Percentiles rank a stretch among this genome's conserved stretches.
These are phyloP conservation scores for Hymenotorrendiella dingleyae DNA, from an alignment of 2,329 filamentous ascomycete genomes.

Conservation along the genomic window DNA sequence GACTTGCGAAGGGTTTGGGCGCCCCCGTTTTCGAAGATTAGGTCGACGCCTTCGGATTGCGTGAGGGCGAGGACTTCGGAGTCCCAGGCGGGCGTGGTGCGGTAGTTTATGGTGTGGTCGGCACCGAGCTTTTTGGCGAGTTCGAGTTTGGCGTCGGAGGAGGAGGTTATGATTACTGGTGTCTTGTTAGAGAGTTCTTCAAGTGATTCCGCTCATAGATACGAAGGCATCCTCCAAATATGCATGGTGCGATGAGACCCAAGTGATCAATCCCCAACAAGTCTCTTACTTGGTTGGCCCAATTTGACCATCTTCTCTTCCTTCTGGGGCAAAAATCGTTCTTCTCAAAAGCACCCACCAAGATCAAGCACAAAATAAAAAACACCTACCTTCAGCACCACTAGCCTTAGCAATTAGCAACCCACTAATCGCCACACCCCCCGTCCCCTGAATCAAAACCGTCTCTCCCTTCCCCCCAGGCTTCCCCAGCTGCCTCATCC, in stretches of 20 bases:
- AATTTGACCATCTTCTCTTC: no score
- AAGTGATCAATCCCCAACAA: no score
- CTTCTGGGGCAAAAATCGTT: constrained; percentile 22
- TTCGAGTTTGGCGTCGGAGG: constrained; percentile 45
- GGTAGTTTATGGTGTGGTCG: constrained; percentile 49
- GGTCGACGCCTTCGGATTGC: constrained; percentile 41
- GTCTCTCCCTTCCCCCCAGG: constrained; percentile 40
- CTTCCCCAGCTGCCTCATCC: constrained; percentile 48
- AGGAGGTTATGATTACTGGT: constrained; percentile 48
- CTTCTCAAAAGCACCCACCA: background rate
- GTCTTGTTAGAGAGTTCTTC: background rate
- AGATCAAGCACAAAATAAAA: background rate
- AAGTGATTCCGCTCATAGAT: no score
- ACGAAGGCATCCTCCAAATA: no score
- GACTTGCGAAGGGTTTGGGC: constrained; percentile 45
- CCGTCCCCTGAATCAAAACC: constrained; percentile 49
- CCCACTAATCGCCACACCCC: constrained; percentile 46
- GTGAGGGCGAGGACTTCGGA: constrained; percentile 43
- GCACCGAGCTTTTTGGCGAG: constrained; percentile 44
- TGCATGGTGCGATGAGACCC: no score
- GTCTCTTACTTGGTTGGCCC: no score
- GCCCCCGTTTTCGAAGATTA: constrained; percentile 51
- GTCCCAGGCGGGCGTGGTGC: constrained; percentile 46
- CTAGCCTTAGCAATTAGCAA: constrained; percentile 49
- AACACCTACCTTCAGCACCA: constrained; percentile 40